phyloP scores from a whole-genome alignment of 768 basidiomycete genomes.

The Tulasnella sp. region DNA sequence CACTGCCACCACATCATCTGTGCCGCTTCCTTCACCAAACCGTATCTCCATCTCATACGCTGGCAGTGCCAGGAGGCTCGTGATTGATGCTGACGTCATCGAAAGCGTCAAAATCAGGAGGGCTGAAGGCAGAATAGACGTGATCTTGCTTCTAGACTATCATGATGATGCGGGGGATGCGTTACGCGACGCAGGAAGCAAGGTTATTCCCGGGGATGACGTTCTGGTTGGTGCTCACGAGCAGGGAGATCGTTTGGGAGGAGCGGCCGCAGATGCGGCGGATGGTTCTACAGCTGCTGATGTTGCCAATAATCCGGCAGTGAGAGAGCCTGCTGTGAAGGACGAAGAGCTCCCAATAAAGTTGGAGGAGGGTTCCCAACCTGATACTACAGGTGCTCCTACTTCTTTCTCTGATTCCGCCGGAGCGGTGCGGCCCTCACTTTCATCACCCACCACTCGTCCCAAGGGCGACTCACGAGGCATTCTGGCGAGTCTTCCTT shows the following conservation, averaged over 20 bases:
- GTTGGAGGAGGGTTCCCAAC: too few relatives aligned
- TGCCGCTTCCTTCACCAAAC: constrained; percentile 21
- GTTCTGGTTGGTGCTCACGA: too few relatives aligned
- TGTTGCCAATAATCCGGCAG: neutral
- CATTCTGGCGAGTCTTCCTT: constrained; percentile 45
- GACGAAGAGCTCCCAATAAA: neutral
- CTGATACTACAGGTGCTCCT: neutral
- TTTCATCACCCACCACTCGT: neutral
- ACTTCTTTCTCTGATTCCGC: constrained; percentile 24
- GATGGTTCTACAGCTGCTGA: neutral
- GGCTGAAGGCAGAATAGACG: constrained; percentile 75
- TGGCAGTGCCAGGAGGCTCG: constrained; percentile 70
- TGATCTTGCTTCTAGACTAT: constrained; percentile 32
- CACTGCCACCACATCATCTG: constrained; percentile 14
- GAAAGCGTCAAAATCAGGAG: constrained; percentile 69
- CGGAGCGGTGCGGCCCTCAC: neutral
- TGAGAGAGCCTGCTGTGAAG: neutral
- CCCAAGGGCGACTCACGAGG: constrained; percentile 39
- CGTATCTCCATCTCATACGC: constrained; percentile 89
- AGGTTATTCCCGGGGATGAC: too few relatives aligned
- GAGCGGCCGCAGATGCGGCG: neutral
- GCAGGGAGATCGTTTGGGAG: too few relatives aligned
- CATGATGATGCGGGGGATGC: too few relatives aligned
- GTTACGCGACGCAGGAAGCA: too few relatives aligned
- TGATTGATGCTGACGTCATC: constrained; percentile 81